phyloP scores from a whole-genome alignment of 75 land plant species.

The Isoetes taiwanensis region DNA sequence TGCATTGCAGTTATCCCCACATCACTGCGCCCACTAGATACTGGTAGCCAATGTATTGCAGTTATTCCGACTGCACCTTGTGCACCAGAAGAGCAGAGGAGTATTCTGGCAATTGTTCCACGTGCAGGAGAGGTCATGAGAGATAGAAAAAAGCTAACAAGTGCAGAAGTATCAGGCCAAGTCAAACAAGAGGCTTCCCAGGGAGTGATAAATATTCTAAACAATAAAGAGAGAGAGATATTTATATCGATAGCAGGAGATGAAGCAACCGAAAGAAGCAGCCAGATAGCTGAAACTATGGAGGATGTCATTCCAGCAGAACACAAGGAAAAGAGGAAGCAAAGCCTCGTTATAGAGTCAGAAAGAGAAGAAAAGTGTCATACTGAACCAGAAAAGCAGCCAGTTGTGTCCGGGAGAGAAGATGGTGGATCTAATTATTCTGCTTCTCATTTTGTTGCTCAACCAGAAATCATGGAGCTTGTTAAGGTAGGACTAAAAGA shows the following conservation, averaged over 20 bases:
- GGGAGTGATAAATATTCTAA: not conserved
- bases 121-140: not conserved
- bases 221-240: too few species aligned
- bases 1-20: not conserved
- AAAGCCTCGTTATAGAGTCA: too few species aligned
- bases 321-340: too few species aligned
- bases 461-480: not conserved
- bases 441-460: not conserved
- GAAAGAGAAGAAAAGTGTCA: too few species aligned
- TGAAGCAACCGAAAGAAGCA: not conserved
- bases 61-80: not conserved
- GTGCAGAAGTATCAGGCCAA: not conserved
- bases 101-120: not conserved
- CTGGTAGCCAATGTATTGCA: not conserved
- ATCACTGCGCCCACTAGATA: not conserved
- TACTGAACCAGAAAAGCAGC: too few species aligned
- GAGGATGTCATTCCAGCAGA: not conserved
- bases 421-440: not conserved
- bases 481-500: too few species aligned
- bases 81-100: not conserved
- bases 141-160: not conserved
- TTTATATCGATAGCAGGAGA: too few species aligned
- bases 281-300: not conserved
- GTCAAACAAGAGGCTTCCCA: not conserved
- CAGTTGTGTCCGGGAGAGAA: not conserved